Conservation (phyloP, 805 yeast species). For the Metschnikowia corniflorae region DNA sequence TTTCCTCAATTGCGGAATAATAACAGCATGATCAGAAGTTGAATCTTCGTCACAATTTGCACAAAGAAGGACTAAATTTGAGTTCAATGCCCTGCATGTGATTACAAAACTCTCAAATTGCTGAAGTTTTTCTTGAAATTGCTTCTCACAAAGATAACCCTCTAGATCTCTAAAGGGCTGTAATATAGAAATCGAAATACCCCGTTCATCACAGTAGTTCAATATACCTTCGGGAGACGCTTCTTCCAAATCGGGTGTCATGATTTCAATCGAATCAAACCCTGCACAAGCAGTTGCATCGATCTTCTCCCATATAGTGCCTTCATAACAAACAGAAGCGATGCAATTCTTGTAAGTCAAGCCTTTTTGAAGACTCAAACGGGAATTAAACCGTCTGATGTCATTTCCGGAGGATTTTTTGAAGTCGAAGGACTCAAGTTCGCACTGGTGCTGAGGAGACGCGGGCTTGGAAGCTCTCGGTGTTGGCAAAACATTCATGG, state of each 20-base stretch:
- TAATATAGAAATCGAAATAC: constrained; percentile 10
- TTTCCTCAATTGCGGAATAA: constrained; percentile 12
- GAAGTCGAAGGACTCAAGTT: not conserved
- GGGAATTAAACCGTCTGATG: too few relatives aligned
- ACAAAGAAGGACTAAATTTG: constrained; percentile 14
- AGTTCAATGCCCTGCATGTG: constrained; percentile 7
- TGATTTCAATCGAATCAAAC: constrained; percentile 17
- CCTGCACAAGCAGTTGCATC: constrained; percentile 15
- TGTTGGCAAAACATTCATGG: not conserved
- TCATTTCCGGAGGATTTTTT: too few relatives aligned
- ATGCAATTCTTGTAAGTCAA: constrained; percentile 8
- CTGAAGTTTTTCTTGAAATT: constrained; percentile 7
- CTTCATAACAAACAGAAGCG: constrained; percentile 14
- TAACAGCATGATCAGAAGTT: constrained; percentile 6
- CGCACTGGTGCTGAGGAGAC: not conserved
- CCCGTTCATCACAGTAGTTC: constrained; percentile 5
- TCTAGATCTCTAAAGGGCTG: constrained; percentile 19
- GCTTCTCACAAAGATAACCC: constrained; percentile 8
- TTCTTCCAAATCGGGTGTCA: constrained; percentile 9
- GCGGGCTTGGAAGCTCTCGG: not conserved
- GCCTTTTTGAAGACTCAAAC: not conserved
- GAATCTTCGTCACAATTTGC: constrained; percentile 14
- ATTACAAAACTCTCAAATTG: constrained; percentile 12
- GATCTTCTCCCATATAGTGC: constrained; percentile 15
- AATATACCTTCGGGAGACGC: constrained; percentile 8